phyloP scores from a whole-genome alignment of 1,139 yeast species.

The Sugiyamaella pinicola region DNA sequence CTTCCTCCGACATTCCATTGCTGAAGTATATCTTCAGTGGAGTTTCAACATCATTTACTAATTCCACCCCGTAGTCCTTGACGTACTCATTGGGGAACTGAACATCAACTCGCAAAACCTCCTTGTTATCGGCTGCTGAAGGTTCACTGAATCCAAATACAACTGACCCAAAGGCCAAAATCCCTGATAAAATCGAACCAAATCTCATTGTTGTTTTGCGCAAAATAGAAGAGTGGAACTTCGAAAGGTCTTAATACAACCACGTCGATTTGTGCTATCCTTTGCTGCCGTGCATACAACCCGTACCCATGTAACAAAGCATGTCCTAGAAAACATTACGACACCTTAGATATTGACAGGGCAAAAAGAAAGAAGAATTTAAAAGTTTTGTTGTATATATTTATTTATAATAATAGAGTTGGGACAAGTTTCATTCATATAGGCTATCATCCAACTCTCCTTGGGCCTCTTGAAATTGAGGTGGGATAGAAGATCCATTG shows the following conservation, averaged over 20 bases:
- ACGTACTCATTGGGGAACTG: conserved; percentile 21
- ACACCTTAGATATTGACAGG: too few relatives aligned
- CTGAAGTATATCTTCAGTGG: conserved; percentile 56
- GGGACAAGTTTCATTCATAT: conserved; percentile 7
- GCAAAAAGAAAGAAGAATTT: neutral
- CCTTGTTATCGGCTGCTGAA: conserved; percentile 1
- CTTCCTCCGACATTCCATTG: conserved; percentile 56
- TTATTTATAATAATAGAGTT: conserved; percentile 7
- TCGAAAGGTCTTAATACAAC: conserved; percentile 1
- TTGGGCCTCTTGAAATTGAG: conserved; percentile 9
- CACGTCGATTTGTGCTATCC: neutral
- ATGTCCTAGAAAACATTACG: too few relatives aligned
- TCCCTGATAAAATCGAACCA: conserved; percentile 7
- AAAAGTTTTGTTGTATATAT: neutral
- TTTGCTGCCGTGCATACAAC: neutral
- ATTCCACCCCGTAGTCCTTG: conserved; percentile 25
- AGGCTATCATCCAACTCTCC: conserved; percentile 8
- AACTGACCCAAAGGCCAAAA: conserved; percentile 13
- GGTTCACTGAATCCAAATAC: neutral
- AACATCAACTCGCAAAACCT: conserved; percentile 14
- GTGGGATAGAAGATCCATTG: conserved; percentile 9
- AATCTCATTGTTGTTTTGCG: conserved; percentile 9
- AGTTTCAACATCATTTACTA: conserved; percentile 55
- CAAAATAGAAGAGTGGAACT: neutral
- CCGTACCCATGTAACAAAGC: too few relatives aligned